Evolutionary conservation across 305 asterid genomes (phyloP).

Genomic region (Fraxinus velutina): DNA sequence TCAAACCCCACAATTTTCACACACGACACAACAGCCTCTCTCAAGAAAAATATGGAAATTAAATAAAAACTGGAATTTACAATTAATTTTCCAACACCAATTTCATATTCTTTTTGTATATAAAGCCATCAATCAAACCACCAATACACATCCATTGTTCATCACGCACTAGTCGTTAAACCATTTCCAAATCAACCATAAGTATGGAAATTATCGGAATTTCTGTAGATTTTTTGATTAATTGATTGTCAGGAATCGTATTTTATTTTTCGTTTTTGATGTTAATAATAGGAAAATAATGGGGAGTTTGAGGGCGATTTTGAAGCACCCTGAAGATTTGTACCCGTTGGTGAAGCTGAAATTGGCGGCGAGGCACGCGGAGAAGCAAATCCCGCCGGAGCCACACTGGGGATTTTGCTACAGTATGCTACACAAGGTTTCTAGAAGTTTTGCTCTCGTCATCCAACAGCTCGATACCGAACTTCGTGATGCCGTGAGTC

Average conservation of each 20-base stretch:
- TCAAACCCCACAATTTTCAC: not conserved
- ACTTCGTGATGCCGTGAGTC: slow-evolving; percentile 90
- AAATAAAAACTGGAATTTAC: not conserved
- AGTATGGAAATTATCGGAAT: not conserved
- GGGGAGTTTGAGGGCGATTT: slow-evolving; percentile 65
- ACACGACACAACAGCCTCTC: not conserved
- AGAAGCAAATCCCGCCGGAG: slow-evolving; percentile 85
- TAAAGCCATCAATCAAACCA: not conserved
- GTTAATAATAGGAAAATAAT: slow-evolving; percentile 34
- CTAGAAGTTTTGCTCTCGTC: slow-evolving; percentile 83
- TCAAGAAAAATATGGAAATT: not conserved
- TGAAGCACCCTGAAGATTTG: slow-evolving; percentile 82
- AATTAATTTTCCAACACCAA: not conserved
- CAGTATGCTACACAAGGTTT: slow-evolving; percentile 83
- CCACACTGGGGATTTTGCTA: slow-evolving; percentile 98
- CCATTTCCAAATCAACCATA: not conserved
- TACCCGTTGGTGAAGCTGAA: slow-evolving; percentile 79
- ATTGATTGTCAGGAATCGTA: not conserved
- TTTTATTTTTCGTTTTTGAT: slow-evolving; percentile 21
- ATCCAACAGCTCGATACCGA: slow-evolving; percentile 89
- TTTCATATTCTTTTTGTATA: slow-evolving; percentile 8
- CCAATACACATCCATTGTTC: not conserved
- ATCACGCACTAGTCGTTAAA: not conserved
- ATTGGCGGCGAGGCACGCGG: slow-evolving; percentile 63
- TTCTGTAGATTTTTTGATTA: not conserved